Evolutionary conservation across 139 green algal species (phyloP), one percentile per base, ranked within the genome.

Genomic region (Haematococcus lacustris): DNA sequence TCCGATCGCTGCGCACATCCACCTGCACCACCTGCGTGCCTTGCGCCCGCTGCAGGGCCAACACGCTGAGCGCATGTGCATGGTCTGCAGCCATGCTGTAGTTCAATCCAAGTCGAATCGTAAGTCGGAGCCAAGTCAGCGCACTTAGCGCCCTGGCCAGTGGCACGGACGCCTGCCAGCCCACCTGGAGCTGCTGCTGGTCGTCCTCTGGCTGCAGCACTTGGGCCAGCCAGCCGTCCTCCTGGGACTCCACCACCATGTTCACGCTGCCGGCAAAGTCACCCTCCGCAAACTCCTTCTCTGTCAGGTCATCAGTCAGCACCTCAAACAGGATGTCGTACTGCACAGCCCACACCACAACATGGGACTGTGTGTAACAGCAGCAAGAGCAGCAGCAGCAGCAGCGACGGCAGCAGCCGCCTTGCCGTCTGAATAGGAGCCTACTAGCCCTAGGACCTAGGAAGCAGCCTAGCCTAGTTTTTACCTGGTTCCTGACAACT

Each of bases 261-360:
- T 38, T 51, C 25, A 74, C 67, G 9, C n/a, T 64, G 1, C 74
- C 74, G 1, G 57, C 74, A 71, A 79, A 79, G 43, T 78, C 66
- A 30, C 73, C 73, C n/a, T 73, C 66, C 66, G 60, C 62, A 34
- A 65, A 78, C 6, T 51, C 66, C 17, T 68, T 37, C 40, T 78
- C 73, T n/a, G 71, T 67, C 2, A 78, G 38, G 17, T 78, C 73
- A 3, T 78, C 73, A 33, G 66, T 70, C 3, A 50, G 51, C 66
- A 78, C 64, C 66, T 78, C 73, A 25, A 73, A 73, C 51, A 78
- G 30, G 17, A 78, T 32, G 34, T 78, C 73, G 35, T 78, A 78
- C 68, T 71, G 66, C 41, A 33, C 23, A 32, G 2, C n/a, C 28
- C 4, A 25, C 4, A 4, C 4, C 28, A 64, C 23, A 9, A 13